Evolutionary conservation across 2,329 filamentous ascomycete species (phyloP).

Genomic region (Penicillium sp.): DNA sequence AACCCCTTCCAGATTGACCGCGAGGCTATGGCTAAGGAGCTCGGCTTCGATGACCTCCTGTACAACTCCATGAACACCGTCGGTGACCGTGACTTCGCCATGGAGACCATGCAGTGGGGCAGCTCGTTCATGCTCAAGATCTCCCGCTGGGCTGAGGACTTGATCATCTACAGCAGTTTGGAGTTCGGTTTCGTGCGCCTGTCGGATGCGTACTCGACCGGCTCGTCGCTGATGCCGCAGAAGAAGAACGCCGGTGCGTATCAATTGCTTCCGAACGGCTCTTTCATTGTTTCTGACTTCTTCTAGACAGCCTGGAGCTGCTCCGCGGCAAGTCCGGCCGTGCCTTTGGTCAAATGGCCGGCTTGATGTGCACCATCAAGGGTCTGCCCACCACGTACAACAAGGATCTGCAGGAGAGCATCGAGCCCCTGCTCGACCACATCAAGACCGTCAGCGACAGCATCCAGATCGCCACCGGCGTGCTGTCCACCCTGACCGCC

Average conservation of each 20-base stretch:
- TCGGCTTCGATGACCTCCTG: constrained; percentile 72
- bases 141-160: constrained; percentile 76
- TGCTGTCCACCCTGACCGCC: constrained; percentile 69
- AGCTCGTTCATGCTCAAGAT: constrained; percentile 76
- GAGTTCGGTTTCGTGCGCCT: constrained; percentile 75
- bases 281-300: background rate
- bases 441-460: constrained; percentile 79
- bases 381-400: constrained; percentile 81
- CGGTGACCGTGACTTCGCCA: constrained; percentile 75
- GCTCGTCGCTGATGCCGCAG: constrained; percentile 74
- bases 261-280: background rate
- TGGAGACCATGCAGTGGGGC: constrained; percentile 78
- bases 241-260: constrained; percentile 65
- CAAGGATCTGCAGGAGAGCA: constrained; percentile 86
- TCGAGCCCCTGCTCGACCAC: constrained; percentile 80
- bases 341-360: constrained; percentile 77
- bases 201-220: constrained; percentile 76
- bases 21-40: constrained; percentile 72
- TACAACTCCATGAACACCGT: constrained; percentile 76
- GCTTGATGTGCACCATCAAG: constrained; percentile 72
- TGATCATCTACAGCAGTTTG: constrained; percentile 75
- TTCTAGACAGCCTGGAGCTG: constrained; percentile 64
- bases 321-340: constrained; percentile 74
- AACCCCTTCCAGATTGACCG: constrained; percentile 81
- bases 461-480: constrained; percentile 76